Conservation (phyloP, 768 basidiomycete genomes). For the Russula vinacea region DNA sequence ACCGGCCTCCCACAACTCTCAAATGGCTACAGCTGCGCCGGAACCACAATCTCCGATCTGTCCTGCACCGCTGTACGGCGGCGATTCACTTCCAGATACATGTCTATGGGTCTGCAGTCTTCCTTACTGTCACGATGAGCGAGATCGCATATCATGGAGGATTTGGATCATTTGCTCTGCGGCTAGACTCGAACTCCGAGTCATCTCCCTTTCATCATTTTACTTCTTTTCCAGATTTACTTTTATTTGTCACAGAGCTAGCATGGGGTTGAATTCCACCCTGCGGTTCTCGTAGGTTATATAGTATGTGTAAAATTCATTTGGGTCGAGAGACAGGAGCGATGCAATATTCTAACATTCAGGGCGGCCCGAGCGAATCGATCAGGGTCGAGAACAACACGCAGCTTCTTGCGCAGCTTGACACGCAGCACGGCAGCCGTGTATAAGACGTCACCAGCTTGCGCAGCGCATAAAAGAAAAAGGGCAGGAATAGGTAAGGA, state of each 20-base stretch:
- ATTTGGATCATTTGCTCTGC: neutral
- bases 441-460: too few species aligned
- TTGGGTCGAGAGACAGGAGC: neutral
- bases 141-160: neutral
- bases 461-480: too few species aligned
- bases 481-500: too few species aligned
- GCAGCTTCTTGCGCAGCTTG: too few species aligned
- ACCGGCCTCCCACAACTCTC: neutral
- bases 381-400: too few species aligned
- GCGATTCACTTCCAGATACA: conserved; percentile 5
- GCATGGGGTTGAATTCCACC: neutral
- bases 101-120: neutral
- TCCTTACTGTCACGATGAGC: neutral
- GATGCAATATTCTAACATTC: too few species aligned
- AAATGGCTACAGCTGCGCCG: neutral
- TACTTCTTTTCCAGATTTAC: neutral
- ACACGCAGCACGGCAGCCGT: too few species aligned
- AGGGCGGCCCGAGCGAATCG: too few species aligned
- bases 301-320: neutral
- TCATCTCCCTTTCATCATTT: neutral
- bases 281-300: neutral
- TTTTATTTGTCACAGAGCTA: neutral
- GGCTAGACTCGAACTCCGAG: neutral
- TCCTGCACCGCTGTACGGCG: neutral
- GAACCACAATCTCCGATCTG: neutral